A percentile compares a stretch with the other conserved stretches of the same genome.
Evolutionary conservation across 2,329 filamentous ascomycete genomes (phyloP).

Genomic region (Didymosphaeria variabile): DNA sequence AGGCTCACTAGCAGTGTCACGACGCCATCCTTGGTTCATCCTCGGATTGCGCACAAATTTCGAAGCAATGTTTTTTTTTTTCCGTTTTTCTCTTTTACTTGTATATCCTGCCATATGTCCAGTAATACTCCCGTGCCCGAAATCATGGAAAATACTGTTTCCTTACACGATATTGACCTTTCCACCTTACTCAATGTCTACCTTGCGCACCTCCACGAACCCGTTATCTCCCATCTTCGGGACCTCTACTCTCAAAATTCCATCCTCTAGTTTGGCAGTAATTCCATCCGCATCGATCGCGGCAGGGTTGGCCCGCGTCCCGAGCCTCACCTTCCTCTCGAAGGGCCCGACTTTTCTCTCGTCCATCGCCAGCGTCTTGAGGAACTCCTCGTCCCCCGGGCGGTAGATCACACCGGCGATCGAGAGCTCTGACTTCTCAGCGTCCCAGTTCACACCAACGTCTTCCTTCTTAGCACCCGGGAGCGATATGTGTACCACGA

Average conservation of each 20-base stretch:
- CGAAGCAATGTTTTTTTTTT: neutral
- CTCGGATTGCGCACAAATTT: neutral
- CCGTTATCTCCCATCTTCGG: conserved; percentile 73
- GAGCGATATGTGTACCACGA: conserved; percentile 75
- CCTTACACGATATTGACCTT: no score
- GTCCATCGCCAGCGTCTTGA: conserved; percentile 68
- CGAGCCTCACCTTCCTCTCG: conserved; percentile 72
- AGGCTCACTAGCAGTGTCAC: neutral
- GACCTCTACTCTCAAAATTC: conserved; percentile 77
- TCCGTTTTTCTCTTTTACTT: neutral
- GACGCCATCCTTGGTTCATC: neutral
- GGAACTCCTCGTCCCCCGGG: conserved; percentile 72
- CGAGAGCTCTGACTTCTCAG: conserved; percentile 70
- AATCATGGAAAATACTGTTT: neutral
- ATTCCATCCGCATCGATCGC: conserved; percentile 74
- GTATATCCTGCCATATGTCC: neutral
- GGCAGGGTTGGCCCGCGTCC: conserved; percentile 63
- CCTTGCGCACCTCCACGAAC: conserved; percentile 65
- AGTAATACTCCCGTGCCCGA: neutral
- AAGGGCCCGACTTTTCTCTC: conserved; percentile 80
- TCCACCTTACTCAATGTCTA: conserved; percentile 55
- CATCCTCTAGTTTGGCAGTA: conserved; percentile 79
- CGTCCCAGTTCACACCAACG: conserved; percentile 78
- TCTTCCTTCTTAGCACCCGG: conserved; percentile 84
- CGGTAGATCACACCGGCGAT: conserved; percentile 78